These are phyloP conservation scores for Lactarius sp. DNA, from an alignment of 768 basidiomycete genomes.

Conservation along the genomic window DNA sequence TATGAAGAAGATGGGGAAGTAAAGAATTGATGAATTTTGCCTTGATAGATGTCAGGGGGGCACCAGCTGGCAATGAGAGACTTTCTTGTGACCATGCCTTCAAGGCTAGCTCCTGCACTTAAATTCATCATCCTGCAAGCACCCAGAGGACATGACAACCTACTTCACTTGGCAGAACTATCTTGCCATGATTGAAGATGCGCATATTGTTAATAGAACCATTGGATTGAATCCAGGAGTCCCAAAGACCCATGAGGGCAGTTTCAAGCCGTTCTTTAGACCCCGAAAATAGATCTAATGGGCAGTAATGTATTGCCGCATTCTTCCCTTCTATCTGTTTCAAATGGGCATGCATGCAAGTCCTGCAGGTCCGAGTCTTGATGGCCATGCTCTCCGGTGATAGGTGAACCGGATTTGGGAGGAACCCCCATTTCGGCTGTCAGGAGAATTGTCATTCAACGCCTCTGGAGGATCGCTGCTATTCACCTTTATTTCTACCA, in stretches of 20 bases:
- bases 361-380: slow-evolving; percentile 78
- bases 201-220: slow-evolving; percentile 78
- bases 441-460: background rate
- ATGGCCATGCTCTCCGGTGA: slow-evolving; percentile 49
- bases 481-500: slow-evolving; percentile 88
- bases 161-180: slow-evolving; percentile 56
- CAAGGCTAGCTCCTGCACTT: slow-evolving; percentile 5
- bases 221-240: slow-evolving; percentile 59
- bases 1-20: slow-evolving; percentile 43
- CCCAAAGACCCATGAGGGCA: slow-evolving; percentile 69
- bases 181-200: slow-evolving; percentile 65
- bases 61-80: slow-evolving; percentile 3
- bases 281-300: slow-evolving; percentile 83
- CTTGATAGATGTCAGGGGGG: slow-evolving; percentile 32
- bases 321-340: slow-evolving; percentile 39
- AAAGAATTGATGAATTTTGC: slow-evolving; percentile 50
- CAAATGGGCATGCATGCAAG: slow-evolving; percentile 80
- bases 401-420: slow-evolving; percentile 60
- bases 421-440: slow-evolving; percentile 97
- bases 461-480: background rate
- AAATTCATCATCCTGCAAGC: slow-evolving; percentile 9
- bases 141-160: slow-evolving; percentile 27
- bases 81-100: slow-evolving; percentile 16
- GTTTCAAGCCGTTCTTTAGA: slow-evolving; percentile 53
- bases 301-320: slow-evolving; percentile 61